Base-by-base conservation (phyloP, 2,329 filamentous ascomycete species). In the Xylaria polymorpha region DNA sequence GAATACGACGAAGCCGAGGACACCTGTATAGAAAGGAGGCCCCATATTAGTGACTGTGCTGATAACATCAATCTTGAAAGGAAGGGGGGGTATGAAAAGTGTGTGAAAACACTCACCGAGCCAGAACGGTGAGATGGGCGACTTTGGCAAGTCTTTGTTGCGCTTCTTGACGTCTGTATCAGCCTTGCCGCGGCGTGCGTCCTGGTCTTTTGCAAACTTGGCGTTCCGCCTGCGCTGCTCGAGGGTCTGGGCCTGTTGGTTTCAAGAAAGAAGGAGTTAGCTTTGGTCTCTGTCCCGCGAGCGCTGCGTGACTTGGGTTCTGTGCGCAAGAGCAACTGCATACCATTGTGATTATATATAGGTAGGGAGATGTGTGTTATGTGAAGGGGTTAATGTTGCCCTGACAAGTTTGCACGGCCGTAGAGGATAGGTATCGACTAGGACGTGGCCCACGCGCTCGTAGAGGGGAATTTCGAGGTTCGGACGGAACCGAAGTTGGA, bases 221-320 rank as follows among this genome's bases (percentile, higher is more conserved):
- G 88, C 88, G 84, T 96, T 96, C 72, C 91, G 90, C 78, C 89
- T 89, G 80, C 93, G 91, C 85, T 96, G 93, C 81, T 93, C 88
- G 75, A 91, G 92, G 74, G 93, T 96, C 90, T 95, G 92, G 75
- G 90, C 92, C 92, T 94, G 77, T 70, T 64, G 25, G 29, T 25
- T 37, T 50, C 8, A 15, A 55, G 18, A n/a, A 46, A 29, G 32
- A 29, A 20, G 43, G 29, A 1, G 22, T 71, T 64, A 69, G 67
- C 66, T 14, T 50, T 7, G 32, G 22, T 20, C 12, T 15, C n/a
- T 46, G 2, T 41, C 22, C 9, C 7, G 57, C 7, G 35, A n/a
- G 32, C 25, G 12, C 44, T 35, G 39, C 32, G 39, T 29, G 9
- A 18, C 1, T 29, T 44, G 15, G 39, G 35, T 6, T 35, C 10